Base-by-base conservation (phyloP, 2,329 filamentous ascomycete genomes). In the Beauveria sp. region DNA sequence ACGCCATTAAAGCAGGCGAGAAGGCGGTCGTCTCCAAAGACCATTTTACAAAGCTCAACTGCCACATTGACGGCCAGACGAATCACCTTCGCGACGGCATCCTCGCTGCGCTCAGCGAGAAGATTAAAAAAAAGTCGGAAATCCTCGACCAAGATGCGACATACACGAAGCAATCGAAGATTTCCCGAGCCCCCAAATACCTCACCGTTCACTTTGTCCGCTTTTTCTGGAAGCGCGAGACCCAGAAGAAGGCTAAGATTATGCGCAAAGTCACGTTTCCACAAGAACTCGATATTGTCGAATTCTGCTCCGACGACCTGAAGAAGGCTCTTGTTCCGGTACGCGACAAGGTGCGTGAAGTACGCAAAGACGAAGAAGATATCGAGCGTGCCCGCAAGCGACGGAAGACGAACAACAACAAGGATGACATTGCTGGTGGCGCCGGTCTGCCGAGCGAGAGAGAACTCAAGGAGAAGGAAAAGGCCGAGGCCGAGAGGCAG, bases 181-280 rank as follows among this genome's bases (percentile, higher is more conserved):
- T 99, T 68, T 86, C 93, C 12, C 88, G 93, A 22, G 80, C 97
- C 54, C 95, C 95, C 20, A 96, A 96, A 75, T 97, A 99, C 73
- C 83, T 99, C 50, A 95, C 95, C 0, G 91, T 99, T 4, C 95
- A 99, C 75, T 96, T 99, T 73, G 90, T 99, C 62, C 91, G 95
- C 66, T 99, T 99, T 79, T 97, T 93, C 79, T 99, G 95, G 95
- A 93, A 96, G 72, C 87, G 89, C 52, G 91, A 96, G 67, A 92
- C 91, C 3, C 89, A 96, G 75, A 98, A 98, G 80, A 99, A 99
- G 82, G 93, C 93, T 67, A 99, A 99, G 83, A 99, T 99, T 69
- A 93, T 99, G 90, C 90, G 93, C 73, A 99, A 98, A 77, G 95
- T 99, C 62, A 93, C 91, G 0, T 99, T 99, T 73, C 93, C 93